Conservation (phyloP, 768 basidiomycete species). For the Baorangia bicolor region DNA sequence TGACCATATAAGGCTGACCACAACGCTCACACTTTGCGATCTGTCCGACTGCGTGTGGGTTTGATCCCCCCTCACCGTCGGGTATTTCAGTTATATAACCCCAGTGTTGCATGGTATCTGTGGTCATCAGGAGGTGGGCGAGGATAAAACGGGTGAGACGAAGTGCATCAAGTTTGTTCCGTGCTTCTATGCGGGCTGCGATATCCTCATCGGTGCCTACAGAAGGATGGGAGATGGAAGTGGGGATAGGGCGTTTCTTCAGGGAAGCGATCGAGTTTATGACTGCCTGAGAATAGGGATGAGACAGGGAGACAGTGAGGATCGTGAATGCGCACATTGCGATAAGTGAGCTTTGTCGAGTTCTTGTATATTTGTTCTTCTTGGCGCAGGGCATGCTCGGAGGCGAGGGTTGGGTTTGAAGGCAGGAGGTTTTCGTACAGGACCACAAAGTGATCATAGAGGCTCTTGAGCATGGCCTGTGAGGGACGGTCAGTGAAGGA, state of each 20-base stretch:
- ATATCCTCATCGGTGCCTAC: conserved; percentile 76
- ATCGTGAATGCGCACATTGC: conserved; percentile 55
- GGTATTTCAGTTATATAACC: conserved; percentile 75
- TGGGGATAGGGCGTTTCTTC: conserved; percentile 55
- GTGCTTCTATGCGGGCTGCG: conserved; percentile 51
- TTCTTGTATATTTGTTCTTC: conserved; percentile 78
- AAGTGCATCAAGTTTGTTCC: conserved; percentile 52
- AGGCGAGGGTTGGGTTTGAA: conserved; percentile 57
- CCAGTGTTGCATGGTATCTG: conserved; percentile 59
- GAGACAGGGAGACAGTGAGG: conserved; percentile 2
- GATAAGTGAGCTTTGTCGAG: conserved; percentile 77
- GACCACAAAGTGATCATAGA: conserved; percentile 70
- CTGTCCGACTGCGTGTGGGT: conserved; percentile 62
- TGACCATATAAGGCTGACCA: conserved; percentile 63
- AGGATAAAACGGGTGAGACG: conserved; percentile 53
- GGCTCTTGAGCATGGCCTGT: conserved; percentile 69
- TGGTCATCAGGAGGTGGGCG: conserved; percentile 56
- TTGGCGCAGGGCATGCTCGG: conserved; percentile 78
- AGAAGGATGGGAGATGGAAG: conserved; percentile 59
- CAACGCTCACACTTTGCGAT: conserved; percentile 80
- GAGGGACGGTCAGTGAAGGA: neutral
- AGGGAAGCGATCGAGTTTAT: conserved; percentile 51
- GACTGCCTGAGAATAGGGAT: conserved; percentile 40
- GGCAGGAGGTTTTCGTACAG: conserved; percentile 61
- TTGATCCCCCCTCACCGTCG: conserved; percentile 57